Percentiles rank a stretch among this genome's conserved stretches.
Evolutionary conservation across 345 rosid genomes (phyloP).

Genomic region (Dovyalis caffra): DNA sequence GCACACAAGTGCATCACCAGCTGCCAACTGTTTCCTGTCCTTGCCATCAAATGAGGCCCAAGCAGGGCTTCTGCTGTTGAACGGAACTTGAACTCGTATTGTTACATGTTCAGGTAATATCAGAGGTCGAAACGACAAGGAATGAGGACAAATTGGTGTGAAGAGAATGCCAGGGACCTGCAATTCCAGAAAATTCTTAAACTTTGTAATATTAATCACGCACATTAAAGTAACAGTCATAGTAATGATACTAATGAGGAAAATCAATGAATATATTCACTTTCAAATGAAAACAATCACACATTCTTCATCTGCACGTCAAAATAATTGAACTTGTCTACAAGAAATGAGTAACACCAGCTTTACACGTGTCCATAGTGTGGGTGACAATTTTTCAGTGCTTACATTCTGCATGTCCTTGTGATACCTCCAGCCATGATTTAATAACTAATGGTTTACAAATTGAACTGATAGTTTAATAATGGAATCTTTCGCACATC

Average conservation of each 20-base stretch:
- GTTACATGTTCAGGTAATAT: slow-evolving; percentile 96
- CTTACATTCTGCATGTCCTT: too few species aligned
- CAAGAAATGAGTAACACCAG: background rate
- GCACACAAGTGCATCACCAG: slow-evolving; percentile 95
- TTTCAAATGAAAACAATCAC: background rate
- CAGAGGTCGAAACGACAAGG: slow-evolving; percentile 92
- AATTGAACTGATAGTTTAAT: background rate
- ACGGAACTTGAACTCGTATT: slow-evolving; percentile 79
- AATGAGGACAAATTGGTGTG: slow-evolving; percentile 97
- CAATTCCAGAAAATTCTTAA: slow-evolving; percentile 8
- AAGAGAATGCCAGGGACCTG: slow-evolving; percentile 98
- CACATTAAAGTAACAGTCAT: background rate
- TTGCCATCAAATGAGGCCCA: slow-evolving; percentile 99
- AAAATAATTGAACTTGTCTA: too few species aligned
- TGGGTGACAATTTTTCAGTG: background rate
- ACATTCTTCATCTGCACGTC: background rate
- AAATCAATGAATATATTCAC: background rate
- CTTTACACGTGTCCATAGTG: background rate
- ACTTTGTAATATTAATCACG: background rate
- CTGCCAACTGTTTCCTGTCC: slow-evolving; percentile 68
- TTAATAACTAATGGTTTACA: background rate
- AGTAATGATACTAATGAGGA: background rate
- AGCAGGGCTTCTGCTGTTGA: slow-evolving; percentile 84
- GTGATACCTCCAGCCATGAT: too few species aligned
- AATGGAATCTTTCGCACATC: background rate